These are phyloP conservation scores for Penstemon newberryi DNA, from an alignment of 257 asterid genomes.

Conservation along the genomic window DNA sequence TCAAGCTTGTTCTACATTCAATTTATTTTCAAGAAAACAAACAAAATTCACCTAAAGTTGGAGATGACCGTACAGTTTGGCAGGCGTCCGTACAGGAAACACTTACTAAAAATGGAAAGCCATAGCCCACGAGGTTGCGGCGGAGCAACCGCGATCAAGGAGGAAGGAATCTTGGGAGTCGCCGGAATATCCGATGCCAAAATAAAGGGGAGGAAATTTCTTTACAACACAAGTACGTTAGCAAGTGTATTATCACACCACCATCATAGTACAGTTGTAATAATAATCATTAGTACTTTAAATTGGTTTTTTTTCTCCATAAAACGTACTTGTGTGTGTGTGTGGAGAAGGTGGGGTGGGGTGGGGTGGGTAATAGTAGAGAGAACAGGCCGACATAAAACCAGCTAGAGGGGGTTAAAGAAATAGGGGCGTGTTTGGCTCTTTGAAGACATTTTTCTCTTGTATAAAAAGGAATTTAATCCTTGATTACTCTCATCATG, in stretches of 20 bases:
- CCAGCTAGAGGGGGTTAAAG: slow-evolving; percentile 26
- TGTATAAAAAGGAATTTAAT: no score
- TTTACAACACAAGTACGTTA: slow-evolving; percentile 21
- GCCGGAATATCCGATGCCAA: slow-evolving; percentile 67
- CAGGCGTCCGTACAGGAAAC: no score
- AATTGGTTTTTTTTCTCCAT: not conserved
- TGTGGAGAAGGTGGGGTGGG: not conserved
- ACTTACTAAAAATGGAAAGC: no score
- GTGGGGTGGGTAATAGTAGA: slow-evolving; percentile 15
- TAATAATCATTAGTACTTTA: not conserved
- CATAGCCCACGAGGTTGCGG: no score
- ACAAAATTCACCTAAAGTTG: no score
- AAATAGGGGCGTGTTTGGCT: slow-evolving; percentile 47
- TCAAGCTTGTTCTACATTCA: not conserved
- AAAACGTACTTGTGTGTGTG: no score
- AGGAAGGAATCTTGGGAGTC: slow-evolving; percentile 49
- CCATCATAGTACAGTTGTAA: slow-evolving; percentile 29
- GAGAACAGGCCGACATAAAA: slow-evolving; percentile 53
- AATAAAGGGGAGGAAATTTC: slow-evolving; percentile 33
- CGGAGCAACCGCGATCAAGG: slow-evolving; percentile 48
- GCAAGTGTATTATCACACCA: slow-evolving; percentile 16
- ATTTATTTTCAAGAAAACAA: no score
- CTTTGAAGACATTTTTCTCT: slow-evolving; percentile 39
- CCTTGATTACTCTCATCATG: no score
- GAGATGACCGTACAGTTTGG: no score